Conservation (phyloP, 1,139 yeast genomes). For the Maudiozyma humilis region DNA sequence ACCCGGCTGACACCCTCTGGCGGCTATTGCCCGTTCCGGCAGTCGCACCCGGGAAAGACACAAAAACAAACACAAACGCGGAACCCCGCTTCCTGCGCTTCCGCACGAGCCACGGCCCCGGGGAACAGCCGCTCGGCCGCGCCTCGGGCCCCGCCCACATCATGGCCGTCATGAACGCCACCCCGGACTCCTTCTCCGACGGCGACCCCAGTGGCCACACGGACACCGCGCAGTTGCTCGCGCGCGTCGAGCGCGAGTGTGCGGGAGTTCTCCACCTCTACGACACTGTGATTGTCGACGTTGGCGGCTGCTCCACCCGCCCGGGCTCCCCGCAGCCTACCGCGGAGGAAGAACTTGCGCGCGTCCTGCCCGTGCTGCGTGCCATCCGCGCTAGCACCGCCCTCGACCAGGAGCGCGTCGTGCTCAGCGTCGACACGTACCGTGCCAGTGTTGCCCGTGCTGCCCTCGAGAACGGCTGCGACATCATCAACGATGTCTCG, state of each 20-base stretch:
- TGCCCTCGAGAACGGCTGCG: conserved; percentile 77
- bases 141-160: conserved; percentile 29
- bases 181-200: conserved; percentile 95
- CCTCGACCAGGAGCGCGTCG: conserved; percentile 35
- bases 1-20: conserved; percentile 23
- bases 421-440: conserved; percentile 80
- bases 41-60: not conserved
- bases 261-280: conserved; percentile 53
- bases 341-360: conserved; percentile 47
- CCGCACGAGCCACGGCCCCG: not conserved
- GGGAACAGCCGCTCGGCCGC: not conserved
- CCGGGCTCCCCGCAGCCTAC: conserved; percentile 65
- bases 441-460: conserved; percentile 65
- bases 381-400: conserved; percentile 44
- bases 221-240: conserved; percentile 34
- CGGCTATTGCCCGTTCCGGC: conserved; percentile 14
- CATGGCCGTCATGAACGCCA: conserved; percentile 83
- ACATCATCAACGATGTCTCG: conserved; percentile 83
- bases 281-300: conserved; percentile 64
- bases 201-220: conserved; percentile 47
- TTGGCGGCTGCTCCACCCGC: conserved; percentile 90
- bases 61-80: not conserved
- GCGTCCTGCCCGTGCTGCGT: conserved; percentile 65
- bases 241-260: conserved; percentile 39
- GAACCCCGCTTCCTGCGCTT: not conserved